These are phyloP conservation scores for Coemansia sp. DNA, from an alignment of 192 early-diverging fungal species.

Conservation along the genomic window DNA sequence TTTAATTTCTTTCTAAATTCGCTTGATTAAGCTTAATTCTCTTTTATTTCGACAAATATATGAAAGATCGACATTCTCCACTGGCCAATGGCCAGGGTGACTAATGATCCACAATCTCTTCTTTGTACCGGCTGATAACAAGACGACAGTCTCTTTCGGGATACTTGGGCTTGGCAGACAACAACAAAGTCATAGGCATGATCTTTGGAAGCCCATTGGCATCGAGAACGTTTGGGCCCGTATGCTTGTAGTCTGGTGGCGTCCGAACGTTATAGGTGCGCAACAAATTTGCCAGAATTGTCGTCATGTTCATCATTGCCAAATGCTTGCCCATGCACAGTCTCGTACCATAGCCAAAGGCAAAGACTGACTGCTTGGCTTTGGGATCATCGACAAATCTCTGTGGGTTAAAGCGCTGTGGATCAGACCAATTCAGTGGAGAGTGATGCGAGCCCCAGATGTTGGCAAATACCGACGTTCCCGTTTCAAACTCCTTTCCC, in stretches of 20 bases:
- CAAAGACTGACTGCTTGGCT: slow-evolving; percentile 10
- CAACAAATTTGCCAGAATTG: slow-evolving; percentile 24
- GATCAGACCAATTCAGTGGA: slow-evolving; percentile 9
- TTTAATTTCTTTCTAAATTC: no score
- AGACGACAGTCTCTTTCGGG: no score
- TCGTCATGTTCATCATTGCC: slow-evolving; percentile 30
- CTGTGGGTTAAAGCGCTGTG: slow-evolving; percentile 34
- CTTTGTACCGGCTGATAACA: no score
- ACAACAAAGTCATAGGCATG: slow-evolving; percentile 21
- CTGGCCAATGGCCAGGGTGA: no score
- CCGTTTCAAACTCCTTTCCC: slow-evolving; percentile 9
- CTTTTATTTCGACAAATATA: no score
- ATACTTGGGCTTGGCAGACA: slow-evolving; percentile 22
- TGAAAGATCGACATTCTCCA: no score
- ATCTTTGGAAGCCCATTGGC: slow-evolving; percentile 7
- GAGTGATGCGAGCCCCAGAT: slow-evolving; percentile 29
- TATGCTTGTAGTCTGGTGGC: slow-evolving; percentile 9
- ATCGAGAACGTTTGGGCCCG: slow-evolving; percentile 13
- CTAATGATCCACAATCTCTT: no score
- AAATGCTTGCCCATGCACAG: slow-evolving; percentile 37
- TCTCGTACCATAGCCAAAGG: slow-evolving; percentile 39
- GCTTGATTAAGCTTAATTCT: no score
- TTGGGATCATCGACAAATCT: slow-evolving; percentile 17
- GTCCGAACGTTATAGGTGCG: slow-evolving; percentile 27
- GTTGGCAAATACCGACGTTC: slow-evolving; percentile 13